These are phyloP conservation scores for Pleurotus citrinopileatus DNA, from an alignment of 768 basidiomycete genomes.

Conservation along the genomic window DNA sequence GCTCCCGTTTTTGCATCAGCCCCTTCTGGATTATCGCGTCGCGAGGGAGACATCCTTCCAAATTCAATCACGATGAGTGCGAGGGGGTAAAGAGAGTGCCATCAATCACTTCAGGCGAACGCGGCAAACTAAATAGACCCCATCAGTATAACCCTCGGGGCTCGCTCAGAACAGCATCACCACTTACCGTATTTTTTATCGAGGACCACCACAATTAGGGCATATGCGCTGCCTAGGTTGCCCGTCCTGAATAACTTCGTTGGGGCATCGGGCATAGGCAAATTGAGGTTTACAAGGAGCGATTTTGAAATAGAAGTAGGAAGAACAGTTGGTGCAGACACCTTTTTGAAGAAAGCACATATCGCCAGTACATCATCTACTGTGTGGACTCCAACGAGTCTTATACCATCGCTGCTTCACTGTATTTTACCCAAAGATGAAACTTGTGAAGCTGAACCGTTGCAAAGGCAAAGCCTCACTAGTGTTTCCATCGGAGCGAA, in stretches of 20 bases:
- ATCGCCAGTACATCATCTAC: not conserved
- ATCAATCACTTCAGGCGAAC: too few relatives aligned
- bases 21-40: too few relatives aligned
- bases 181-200: not conserved
- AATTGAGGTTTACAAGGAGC: constrained; percentile 6
- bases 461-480: constrained; percentile 1
- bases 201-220: constrained; percentile 6
- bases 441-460: not conserved
- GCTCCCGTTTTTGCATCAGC: too few relatives aligned
- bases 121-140: too few relatives aligned
- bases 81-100: too few relatives aligned
- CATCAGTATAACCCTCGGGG: too few relatives aligned
- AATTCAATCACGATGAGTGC: too few relatives aligned
- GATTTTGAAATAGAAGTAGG: constrained; percentile 2
- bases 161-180: not conserved
- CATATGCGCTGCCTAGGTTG: constrained; percentile 4
- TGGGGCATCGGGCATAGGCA: not conserved
- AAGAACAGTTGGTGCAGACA: not conserved
- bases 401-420: not conserved
- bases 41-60: too few relatives aligned
- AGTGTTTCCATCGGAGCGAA: not conserved
- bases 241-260: constrained; percentile 2
- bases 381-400: not conserved
- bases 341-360: constrained; percentile 7
- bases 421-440: constrained; percentile 4